Evolutionary conservation across 106 monocot species (phyloP).

Genomic region (Triglochin maritima): DNA sequence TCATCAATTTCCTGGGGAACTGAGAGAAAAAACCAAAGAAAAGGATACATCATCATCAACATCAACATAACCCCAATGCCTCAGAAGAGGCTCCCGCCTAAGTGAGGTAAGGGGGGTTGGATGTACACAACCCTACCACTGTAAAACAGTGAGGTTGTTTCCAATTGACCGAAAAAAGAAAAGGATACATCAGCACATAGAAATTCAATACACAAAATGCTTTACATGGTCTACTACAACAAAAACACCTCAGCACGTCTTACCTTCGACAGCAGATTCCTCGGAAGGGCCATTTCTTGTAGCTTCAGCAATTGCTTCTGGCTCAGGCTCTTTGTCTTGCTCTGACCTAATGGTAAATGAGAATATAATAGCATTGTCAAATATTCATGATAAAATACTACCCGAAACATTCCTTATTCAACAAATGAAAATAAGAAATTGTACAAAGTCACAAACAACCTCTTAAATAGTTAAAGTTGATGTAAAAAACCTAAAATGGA

Average conservation of each 20-base stretch:
- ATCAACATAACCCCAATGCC: no score
- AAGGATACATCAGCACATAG: neutral
- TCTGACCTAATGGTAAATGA: constrained; percentile 56
- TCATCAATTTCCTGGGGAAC: constrained; percentile 86
- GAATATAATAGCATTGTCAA: neutral
- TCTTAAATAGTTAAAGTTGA: no score
- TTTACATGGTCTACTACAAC: no score
- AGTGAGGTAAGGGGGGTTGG: no score
- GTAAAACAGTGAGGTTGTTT: no score
- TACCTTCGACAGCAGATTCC: constrained; percentile 62
- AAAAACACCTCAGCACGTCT: neutral
- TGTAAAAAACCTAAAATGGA: no score
- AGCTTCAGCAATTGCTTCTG: constrained; percentile 50
- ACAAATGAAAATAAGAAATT: no score
- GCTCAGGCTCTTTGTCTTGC: constrained; percentile 94
- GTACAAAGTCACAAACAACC: no score
- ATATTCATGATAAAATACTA: neutral
- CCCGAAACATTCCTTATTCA: no score
- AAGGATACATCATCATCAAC: neutral
- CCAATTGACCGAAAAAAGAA: no score
- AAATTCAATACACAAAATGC: neutral
- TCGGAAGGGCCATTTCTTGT: constrained; percentile 35
- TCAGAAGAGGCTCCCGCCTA: no score
- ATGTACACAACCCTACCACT: no score
- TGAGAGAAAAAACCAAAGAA: constrained; percentile 6